Base-by-base conservation (phyloP, 495 filamentous ascomycete species). In the Entonaema liquescens region DNA sequence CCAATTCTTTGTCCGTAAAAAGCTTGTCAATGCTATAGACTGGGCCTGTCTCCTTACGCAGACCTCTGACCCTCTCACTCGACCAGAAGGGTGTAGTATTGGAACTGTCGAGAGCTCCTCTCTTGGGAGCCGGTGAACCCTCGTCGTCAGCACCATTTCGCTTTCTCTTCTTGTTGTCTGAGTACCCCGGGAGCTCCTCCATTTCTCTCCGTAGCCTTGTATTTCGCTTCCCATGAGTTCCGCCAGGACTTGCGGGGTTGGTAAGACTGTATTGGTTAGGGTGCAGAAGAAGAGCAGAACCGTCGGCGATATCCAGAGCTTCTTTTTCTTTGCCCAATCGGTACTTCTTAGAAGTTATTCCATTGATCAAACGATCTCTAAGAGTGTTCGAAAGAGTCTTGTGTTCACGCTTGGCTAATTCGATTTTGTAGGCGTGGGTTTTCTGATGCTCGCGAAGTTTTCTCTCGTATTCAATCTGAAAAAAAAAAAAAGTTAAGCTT, bases 1-100 rank as follows among this genome's bases (percentile, higher is more conserved):
- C 85, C 12, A 98, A 88, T 79, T 98, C 95, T 80, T 95, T 97
- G 67, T 97, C 94, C 0, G 93, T 97, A 74, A 98, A 98, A 25
- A 98, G 88, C 63, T 93, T 92, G 57, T 97, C 90, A 65, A 98
- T 89, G 50, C 90, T 93, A 79, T 93, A 95, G 7, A 86, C 76
- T 36, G 87, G 85, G 5, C 81, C 83, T 0, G 78, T 78, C 35
- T 79, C 70, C 70, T 85, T 86, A 26, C 79, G 83, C 62, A 80
- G 79, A 33, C 74, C 80, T 69, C 82, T 84, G 38, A 65, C 74
- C 70, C 74, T 82, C 68, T 77, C 83, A 72, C 72, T 76, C 36
- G 82, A 80, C 85, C 86, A 90, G 55, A 86, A 85, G 11, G 85
- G 85, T 26, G 86, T 90, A 26, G 81, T 83, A 64, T 82, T 86